phyloP scores from a whole-genome alignment of 1,284 basidiomycete species.

The Fomitopsis schrenkii region DNA sequence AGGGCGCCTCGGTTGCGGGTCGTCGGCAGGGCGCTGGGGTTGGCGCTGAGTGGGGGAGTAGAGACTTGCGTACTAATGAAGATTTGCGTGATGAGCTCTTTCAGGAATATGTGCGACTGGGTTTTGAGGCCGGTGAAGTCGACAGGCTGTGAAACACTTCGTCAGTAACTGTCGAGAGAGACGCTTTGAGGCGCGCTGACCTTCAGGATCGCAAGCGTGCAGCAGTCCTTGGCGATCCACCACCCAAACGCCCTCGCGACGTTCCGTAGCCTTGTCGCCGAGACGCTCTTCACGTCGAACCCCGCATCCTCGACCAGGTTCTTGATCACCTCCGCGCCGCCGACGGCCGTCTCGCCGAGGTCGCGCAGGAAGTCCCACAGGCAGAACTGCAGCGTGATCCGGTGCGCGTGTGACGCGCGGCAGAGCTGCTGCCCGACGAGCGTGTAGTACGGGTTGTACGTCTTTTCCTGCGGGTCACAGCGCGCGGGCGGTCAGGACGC shows the following conservation, averaged over 20 bases:
- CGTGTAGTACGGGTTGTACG: slow-evolving; percentile 96
- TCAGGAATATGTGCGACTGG: slow-evolving; percentile 62
- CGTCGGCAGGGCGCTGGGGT: slow-evolving; percentile 34
- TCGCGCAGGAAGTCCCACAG: slow-evolving; percentile 97
- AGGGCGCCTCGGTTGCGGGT: slow-evolving; percentile 54
- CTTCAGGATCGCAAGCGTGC: slow-evolving; percentile 79
- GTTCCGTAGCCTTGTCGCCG: slow-evolving; percentile 55
- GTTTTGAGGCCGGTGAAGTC: slow-evolving; percentile 76
- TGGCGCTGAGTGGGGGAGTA: slow-evolving; percentile 52
- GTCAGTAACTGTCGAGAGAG: background rate
- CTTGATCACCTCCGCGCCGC: slow-evolving; percentile 77
- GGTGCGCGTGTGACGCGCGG: slow-evolving; percentile 73
- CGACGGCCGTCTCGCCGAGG: slow-evolving; percentile 81
- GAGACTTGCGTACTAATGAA: slow-evolving; percentile 72
- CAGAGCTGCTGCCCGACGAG: slow-evolving; percentile 80
- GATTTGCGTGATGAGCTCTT: slow-evolving; percentile 61
- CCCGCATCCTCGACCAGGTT: slow-evolving; percentile 46
- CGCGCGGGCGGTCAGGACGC: background rate
- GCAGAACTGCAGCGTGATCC: slow-evolving; percentile 93
- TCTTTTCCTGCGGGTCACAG: slow-evolving; percentile 61
- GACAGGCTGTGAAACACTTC: slow-evolving; percentile 54
- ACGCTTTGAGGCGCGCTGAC: slow-evolving; percentile 33
- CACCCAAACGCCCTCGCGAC: slow-evolving; percentile 79
- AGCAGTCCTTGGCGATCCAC: slow-evolving; percentile 75
- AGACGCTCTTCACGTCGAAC: slow-evolving; percentile 53